Percentiles rank a stretch among this genome's conserved stretches.
These are phyloP conservation scores for Phytophthora fragariae DNA, from an alignment of 352 stramenopile genomes.

Conservation along the genomic window DNA sequence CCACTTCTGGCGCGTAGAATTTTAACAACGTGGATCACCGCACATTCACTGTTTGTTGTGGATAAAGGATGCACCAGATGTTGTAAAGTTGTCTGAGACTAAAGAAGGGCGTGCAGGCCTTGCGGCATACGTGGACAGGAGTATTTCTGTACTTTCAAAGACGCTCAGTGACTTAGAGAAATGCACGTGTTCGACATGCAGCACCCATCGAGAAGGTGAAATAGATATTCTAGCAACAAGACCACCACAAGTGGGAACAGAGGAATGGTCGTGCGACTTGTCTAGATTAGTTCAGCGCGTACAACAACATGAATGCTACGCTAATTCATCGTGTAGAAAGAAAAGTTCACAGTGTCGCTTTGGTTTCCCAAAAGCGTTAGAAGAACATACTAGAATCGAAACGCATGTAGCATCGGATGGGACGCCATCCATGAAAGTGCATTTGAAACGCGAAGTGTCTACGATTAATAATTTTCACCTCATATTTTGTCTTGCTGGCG, in stretches of 20 bases:
- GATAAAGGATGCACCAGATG: conserved; percentile 4
- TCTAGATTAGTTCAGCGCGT: neutral
- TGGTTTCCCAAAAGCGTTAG: conserved; percentile 3
- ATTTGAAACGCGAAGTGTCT: conserved; percentile 8
- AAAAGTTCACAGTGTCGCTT: neutral
- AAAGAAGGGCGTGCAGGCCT: neutral
- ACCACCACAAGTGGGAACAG: neutral
- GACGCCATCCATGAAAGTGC: conserved; percentile 1
- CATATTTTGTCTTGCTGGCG: conserved; percentile 1
- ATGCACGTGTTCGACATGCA: neutral
- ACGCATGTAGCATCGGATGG: neutral
- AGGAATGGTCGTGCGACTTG: conserved; percentile 1
- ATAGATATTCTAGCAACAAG: neutral
- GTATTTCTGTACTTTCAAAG: conserved; percentile 9
- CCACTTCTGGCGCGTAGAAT: conserved; percentile 10
- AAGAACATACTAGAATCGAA: neutral
- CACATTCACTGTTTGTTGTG: conserved; percentile 6
- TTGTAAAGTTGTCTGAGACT: conserved; percentile 3
- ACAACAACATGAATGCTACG: neutral
- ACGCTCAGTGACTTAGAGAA: neutral
- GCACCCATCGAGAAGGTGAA: neutral
- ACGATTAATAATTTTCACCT: conserved; percentile 15
- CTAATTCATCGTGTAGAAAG: conserved; percentile 2
- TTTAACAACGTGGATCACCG: neutral
- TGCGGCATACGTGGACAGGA: conserved; percentile 3